Conservation (phyloP, 768 basidiomycete species). For the Leccinum barrowsii region DNA sequence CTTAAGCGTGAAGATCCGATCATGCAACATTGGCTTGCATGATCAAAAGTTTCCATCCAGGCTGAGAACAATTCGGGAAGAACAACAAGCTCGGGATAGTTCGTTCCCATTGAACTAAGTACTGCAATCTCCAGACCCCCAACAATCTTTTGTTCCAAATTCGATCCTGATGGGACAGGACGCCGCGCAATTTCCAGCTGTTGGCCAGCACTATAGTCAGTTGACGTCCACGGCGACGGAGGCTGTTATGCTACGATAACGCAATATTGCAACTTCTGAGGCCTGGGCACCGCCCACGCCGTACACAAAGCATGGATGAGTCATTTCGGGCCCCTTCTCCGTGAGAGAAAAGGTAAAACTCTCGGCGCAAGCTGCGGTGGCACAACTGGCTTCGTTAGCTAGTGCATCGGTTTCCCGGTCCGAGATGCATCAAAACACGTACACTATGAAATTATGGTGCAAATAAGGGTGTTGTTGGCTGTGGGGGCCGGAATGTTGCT, state of each 20-base stretch:
- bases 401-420: not conserved
- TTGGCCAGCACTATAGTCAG: not conserved
- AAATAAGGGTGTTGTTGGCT: not conserved
- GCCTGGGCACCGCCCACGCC: not conserved
- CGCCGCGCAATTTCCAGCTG: not conserved
- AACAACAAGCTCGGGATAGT: not conserved
- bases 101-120: no score
- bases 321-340: not conserved
- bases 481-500: not conserved
- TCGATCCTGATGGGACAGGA: not conserved
- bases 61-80: constrained; percentile 18
- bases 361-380: not conserved
- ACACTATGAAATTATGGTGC: not conserved
- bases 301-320: not conserved
- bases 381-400: not conserved
- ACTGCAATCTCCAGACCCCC: not conserved
- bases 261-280: no score
- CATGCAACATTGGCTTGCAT: not conserved
- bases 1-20: constrained; percentile 17
- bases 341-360: not conserved
- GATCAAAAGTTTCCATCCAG: not conserved
- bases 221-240: not conserved
- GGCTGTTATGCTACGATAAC: not conserved
- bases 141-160: not conserved
- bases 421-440: not conserved